Base-by-base conservation (phyloP, 768 basidiomycete species). In the Rhizopogon roseolus region DNA sequence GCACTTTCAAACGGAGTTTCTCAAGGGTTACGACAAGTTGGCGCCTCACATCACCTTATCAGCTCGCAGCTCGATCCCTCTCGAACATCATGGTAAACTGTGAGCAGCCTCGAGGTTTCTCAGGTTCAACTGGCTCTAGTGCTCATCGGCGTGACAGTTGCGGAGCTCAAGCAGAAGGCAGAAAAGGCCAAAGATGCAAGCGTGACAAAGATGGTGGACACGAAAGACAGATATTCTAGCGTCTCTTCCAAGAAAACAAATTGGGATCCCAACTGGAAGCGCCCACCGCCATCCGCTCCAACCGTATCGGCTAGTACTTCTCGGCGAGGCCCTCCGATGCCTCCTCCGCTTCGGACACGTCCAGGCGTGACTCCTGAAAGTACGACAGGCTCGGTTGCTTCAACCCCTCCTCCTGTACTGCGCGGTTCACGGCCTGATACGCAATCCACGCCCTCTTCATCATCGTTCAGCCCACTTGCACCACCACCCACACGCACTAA, bases 151-250 rank as follows among this genome's bases (percentile, higher is more conserved):
- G 22, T 36, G 14, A 39, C 55, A 84, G 83, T 86, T 54, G 81
- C 84, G 52, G 86, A 88, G 42, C 66, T 88, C 49, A 86, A 85
- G 64, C 79, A 79, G 39, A 82, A 81, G 59, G 87, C 88, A 9
- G 65, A 68, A 19, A 82, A 80, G 53, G 83, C 76, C n/a, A 84
- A 84, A 53, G 80, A 81, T 63, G 74, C 75, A 1, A 69, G 79
- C 16, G 74, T 81, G 14, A 71, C 73, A 54, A 82, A 77, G 62
- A 50, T 82, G 50, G 73, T 78, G 56, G 74, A 75, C 66, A 80
- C 82, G 19, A 76, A 76, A 59, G 85, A 87, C 68, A 74, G 76
- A 22, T 76, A 76, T 60, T 41, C 45, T n/a, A 86, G 85, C 59
- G 69, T 76, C 6, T 77, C 85, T 3, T 66, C 85, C 62, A 79